Percentiles rank a stretch among this genome's conserved stretches.
Conservation (phyloP, 73 alveolate species). For the Uronychia setigera region DNA sequence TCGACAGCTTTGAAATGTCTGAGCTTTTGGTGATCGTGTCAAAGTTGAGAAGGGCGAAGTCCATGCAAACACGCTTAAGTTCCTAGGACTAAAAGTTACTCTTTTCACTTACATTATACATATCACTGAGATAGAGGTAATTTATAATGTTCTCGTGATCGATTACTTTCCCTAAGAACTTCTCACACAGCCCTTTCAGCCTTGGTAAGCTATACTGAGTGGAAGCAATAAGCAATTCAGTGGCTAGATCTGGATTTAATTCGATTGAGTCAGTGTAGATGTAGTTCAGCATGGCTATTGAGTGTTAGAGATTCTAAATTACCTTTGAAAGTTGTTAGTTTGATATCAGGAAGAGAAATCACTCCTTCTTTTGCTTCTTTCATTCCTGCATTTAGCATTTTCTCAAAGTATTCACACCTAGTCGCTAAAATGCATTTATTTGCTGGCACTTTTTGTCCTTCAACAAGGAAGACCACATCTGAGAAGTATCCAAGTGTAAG, state of each 20-base stretch:
- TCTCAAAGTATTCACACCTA: constrained; percentile 73
- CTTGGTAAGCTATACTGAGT: constrained; percentile 58
- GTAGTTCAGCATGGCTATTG: constrained; percentile 40
- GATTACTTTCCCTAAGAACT: constrained; percentile 46
- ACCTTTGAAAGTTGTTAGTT: constrained; percentile 17
- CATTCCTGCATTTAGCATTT: constrained; percentile 65
- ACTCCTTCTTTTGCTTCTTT: constrained; percentile 33
- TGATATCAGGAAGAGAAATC: constrained; percentile 41
- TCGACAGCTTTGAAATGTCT: constrained; percentile 47
- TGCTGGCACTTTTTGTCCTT: constrained; percentile 56
- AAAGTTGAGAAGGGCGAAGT: constrained; percentile 57
- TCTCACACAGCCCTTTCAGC: constrained; percentile 76
- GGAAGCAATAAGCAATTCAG: constrained; percentile 61
- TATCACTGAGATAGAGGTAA: constrained; percentile 66
- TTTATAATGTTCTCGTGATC: constrained; percentile 73
- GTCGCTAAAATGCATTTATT: constrained; percentile 72
- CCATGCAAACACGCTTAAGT: constrained; percentile 65
- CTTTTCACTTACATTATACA: constrained; percentile 3
- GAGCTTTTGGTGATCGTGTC: constrained; percentile 48
- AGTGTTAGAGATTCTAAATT: neutral
- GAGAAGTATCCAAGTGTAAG: constrained; percentile 50
- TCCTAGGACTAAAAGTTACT: constrained; percentile 54
- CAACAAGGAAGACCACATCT: constrained; percentile 71
- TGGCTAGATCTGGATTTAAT: constrained; percentile 32
- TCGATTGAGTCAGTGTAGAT: constrained; percentile 70